Evolutionary conservation across 495 filamentous ascomycete species (phyloP), one percentile per base, ranked within the genome.

Genomic region (Glutinoglossum americanum): DNA sequence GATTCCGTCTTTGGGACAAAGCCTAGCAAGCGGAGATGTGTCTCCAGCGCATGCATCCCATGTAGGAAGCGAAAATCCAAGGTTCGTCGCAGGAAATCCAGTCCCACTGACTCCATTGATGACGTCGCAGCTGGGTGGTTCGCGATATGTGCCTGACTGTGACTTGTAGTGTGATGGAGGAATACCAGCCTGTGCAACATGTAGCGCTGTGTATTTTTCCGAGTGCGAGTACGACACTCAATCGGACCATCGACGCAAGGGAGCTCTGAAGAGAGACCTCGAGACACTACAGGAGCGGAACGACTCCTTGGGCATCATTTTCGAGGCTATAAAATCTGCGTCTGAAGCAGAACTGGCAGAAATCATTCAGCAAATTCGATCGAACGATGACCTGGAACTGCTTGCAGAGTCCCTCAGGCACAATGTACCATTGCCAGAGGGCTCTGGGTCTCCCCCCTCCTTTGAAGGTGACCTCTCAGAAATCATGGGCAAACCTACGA

Each of bases 51-150:
- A 0, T 79, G 76, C 56, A 68, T 76, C 28, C 71, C 75, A 0
- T 79, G 76, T 61, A 66, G 76, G 33, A 76, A 68, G 58, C 68
- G 76, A 45, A 79, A 79, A 57, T 76, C 73, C 33, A 79, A 76
- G 69, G 76, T 75, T 58, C 5, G 68, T 54, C 19, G 2, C 17
- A 13, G 13, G 13, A 7, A 41, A 41, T 41, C 37, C 37, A 41
- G 15, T 41, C 17, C 37, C 37, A 17, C 28, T 48, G 37, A 19
- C 13, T n/a, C n/a, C n/a, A n/a, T 17, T 21, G 15, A 5, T 35
- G 5, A 11, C 32, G 32, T 5, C 8, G 13, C 13, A 3, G 2
- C 15, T 41, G 37, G 37, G 2, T 9, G 30, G 17, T 23, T 56
- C 1, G 39, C 15, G 28, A 39, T 37, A 57, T 15, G 10, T 21